phyloP scores from a whole-genome alignment of 148 eudicot genomes.

The Vaccinium darrowii region DNA sequence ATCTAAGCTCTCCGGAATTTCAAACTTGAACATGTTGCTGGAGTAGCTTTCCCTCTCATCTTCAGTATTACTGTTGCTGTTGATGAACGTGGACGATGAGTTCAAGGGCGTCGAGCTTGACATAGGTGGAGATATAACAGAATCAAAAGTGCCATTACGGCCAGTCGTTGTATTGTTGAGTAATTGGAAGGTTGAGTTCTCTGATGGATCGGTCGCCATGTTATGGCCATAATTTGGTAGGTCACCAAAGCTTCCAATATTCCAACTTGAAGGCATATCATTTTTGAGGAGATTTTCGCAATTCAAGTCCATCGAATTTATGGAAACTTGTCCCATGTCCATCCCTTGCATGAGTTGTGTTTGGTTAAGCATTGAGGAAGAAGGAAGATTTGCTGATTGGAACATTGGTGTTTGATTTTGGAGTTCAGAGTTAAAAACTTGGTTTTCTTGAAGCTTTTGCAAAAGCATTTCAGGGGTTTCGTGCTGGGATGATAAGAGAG shows the following conservation, averaged over 20 bases:
- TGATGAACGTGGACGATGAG: constrained; percentile 49
- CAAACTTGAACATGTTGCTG: constrained; percentile 64
- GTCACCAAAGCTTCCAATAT: constrained; percentile 15
- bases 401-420: constrained; percentile 19
- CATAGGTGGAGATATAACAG: constrained; percentile 52
- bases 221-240: constrained; percentile 36
- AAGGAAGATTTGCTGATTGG: constrained; percentile 16
- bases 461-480: constrained; percentile 14
- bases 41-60: constrained; percentile 72
- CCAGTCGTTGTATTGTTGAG: constrained; percentile 30
- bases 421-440: constrained; percentile 15
- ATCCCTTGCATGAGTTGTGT: constrained; percentile 44
- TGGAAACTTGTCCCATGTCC: constrained; percentile 11
- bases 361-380: constrained; percentile 34
- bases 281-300: constrained; percentile 12
- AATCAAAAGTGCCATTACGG: constrained; percentile 33
- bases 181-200: constrained; percentile 19
- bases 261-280: background rate
- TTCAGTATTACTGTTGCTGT: constrained; percentile 39
- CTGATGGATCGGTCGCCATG: constrained; percentile 21
- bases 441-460: constrained; percentile 31
- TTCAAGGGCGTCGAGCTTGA: constrained; percentile 63
- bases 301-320: background rate
- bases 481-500: constrained; percentile 43
- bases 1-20: constrained; percentile 56